Percentiles rank a stretch among this genome's conserved stretches.
phyloP scores from a whole-genome alignment of 108 stramenopile species.

The Nannochloropsis gaditana region DNA sequence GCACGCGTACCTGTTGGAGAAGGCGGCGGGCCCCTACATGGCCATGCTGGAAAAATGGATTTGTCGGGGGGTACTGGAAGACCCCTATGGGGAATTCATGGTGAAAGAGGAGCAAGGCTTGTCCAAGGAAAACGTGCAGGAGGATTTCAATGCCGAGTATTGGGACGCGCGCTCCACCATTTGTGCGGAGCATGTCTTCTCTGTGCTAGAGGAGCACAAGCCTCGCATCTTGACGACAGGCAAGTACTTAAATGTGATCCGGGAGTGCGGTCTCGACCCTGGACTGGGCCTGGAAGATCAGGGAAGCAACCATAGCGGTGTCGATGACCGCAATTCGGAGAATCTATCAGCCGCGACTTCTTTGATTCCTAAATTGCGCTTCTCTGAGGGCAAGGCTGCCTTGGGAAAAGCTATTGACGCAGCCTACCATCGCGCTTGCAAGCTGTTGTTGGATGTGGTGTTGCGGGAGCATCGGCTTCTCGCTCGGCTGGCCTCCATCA shows the following conservation, averaged over 20 bases:
- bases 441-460: constrained; percentile 62
- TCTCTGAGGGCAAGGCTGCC: background rate
- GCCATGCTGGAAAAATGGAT: constrained; percentile 76
- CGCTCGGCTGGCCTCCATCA: constrained; percentile 70
- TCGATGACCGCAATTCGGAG: too few species aligned
- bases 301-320: background rate
- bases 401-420: constrained; percentile 58
- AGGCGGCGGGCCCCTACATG: constrained; percentile 68
- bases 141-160: constrained; percentile 57
- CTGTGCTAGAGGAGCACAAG: constrained; percentile 22
- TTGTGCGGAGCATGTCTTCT: constrained; percentile 29
- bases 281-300: background rate
- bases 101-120: constrained; percentile 54
- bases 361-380: background rate
- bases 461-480: constrained; percentile 49
- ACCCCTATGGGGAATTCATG: constrained; percentile 88
- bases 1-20: constrained; percentile 59
- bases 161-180: constrained; percentile 54
- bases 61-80: constrained; percentile 64
- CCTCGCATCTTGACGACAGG: constrained; percentile 73
- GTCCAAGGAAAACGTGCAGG: constrained; percentile 40
- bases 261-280: constrained; percentile 51
- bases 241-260: constrained; percentile 86
- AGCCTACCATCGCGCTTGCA: constrained; percentile 66
- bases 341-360: too few species aligned